Percentiles rank a stretch among this genome's conserved stretches.
Conservation (phyloP, 108 stramenopile species). For the Skeletonema tropicum region DNA sequence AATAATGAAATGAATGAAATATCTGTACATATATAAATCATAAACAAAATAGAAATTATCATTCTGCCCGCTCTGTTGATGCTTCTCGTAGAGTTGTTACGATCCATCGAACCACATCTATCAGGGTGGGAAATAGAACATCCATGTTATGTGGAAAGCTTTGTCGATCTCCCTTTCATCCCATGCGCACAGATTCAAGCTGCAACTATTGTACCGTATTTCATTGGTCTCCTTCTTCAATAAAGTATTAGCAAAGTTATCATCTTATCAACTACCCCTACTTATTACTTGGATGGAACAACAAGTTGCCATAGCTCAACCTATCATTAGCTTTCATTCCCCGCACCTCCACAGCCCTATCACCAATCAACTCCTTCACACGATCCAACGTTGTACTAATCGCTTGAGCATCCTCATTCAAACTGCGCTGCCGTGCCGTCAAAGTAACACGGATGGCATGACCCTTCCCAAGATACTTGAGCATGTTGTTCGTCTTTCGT, state of each 20-base stretch:
- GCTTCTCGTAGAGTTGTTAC: too few relatives aligned
- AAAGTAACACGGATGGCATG: slow-evolving; percentile 69
- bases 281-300: slow-evolving; percentile 35
- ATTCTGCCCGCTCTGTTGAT: too few relatives aligned
- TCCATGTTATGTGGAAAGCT: too few relatives aligned
- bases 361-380: slow-evolving; percentile 50
- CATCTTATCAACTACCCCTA: slow-evolving; percentile 13
- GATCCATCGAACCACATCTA: too few relatives aligned
- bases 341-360: slow-evolving; percentile 48
- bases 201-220: neutral
- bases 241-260: neutral
- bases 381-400: slow-evolving; percentile 58
- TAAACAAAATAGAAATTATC: neutral
- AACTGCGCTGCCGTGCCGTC: slow-evolving; percentile 43
- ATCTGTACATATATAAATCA: neutral
- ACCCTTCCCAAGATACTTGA: slow-evolving; percentile 56
- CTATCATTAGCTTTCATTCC: slow-evolving; percentile 49
- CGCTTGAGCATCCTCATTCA: slow-evolving; percentile 50
- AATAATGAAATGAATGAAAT: slow-evolving; percentile 3
- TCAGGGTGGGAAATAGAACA: too few relatives aligned
- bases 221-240: too few relatives aligned
- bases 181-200: too few relatives aligned
- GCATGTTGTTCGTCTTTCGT: slow-evolving; percentile 60
- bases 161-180: too few relatives aligned
- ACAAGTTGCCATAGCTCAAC: slow-evolving; percentile 27